These are phyloP conservation scores for Strobilomyces echinocephalus DNA, from an alignment of 768 basidiomycete genomes.

Conservation along the genomic window DNA sequence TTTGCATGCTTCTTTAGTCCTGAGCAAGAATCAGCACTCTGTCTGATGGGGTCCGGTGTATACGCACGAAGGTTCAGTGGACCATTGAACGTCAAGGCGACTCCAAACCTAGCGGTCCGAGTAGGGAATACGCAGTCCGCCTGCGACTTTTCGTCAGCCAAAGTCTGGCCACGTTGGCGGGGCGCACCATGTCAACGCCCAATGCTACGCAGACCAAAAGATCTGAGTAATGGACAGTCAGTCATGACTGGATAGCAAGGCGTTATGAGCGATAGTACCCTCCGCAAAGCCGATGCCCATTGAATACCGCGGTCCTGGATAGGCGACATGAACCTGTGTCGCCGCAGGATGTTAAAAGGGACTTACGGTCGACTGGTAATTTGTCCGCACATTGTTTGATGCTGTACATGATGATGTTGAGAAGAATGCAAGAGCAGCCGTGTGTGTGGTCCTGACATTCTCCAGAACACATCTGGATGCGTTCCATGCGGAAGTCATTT, in stretches of 20 bases:
- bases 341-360: not conserved
- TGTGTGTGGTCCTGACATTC: conserved; percentile 49
- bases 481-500: conserved; percentile 5
- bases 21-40: conserved; percentile 13
- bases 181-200: conserved; percentile 83
- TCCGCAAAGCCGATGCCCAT: conserved; percentile 95
- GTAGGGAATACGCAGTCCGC: conserved; percentile 95
- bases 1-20: conserved; percentile 61
- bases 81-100: conserved; percentile 77
- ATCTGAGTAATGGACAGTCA: conserved; percentile 41
- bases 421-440: not conserved
- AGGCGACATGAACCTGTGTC: conserved; percentile 9
- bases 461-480: conserved; percentile 74
- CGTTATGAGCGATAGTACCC: conserved; percentile 40
- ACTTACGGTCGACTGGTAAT: conserved; percentile 72
- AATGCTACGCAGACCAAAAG: conserved; percentile 85
- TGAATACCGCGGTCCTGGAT: conserved; percentile 76
- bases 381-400: conserved; percentile 78
- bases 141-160: conserved; percentile 33
- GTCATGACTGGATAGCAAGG: not conserved
- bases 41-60: not conserved
- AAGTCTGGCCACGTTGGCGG: not conserved
- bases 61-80: conserved; percentile 73
- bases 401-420: conserved; percentile 36
- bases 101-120: conserved; percentile 85